phyloP scores from a whole-genome alignment of 768 basidiomycete genomes.

The Cystobasidium onofrii region DNA sequence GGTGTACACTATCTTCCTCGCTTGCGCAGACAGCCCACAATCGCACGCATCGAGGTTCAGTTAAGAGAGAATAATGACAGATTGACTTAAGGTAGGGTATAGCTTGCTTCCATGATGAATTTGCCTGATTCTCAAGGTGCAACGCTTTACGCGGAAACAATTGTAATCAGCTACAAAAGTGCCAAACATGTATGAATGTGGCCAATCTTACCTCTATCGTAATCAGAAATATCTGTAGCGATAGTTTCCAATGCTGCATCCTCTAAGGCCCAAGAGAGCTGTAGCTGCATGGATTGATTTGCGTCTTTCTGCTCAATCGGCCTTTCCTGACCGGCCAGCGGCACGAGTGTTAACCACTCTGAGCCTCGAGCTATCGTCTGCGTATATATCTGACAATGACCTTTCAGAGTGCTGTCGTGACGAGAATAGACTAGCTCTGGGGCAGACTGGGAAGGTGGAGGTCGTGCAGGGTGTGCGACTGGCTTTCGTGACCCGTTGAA shows the following conservation, averaged over 20 bases:
- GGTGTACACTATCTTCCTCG: background rate
- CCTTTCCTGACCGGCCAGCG: background rate
- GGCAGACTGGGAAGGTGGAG: background rate
- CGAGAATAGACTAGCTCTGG: background rate
- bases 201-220: background rate
- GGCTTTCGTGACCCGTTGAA: background rate
- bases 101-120: background rate
- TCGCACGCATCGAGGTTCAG: background rate
- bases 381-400: background rate
- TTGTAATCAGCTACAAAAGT: background rate
- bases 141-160: background rate
- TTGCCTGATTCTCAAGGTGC: background rate
- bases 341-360: background rate
- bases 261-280: background rate
- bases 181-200: too few relatives aligned
- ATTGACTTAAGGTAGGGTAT: background rate
- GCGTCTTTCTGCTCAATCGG: background rate
- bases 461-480: background rate
- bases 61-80: background rate
- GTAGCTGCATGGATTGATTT: background rate
- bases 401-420: background rate
- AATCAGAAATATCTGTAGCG: background rate
- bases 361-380: background rate
- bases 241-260: background rate
- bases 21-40: background rate